These are phyloP conservation scores for Epichloe festucae DNA, from an alignment of 2,329 filamentous ascomycete genomes.

Conservation along the genomic window DNA sequence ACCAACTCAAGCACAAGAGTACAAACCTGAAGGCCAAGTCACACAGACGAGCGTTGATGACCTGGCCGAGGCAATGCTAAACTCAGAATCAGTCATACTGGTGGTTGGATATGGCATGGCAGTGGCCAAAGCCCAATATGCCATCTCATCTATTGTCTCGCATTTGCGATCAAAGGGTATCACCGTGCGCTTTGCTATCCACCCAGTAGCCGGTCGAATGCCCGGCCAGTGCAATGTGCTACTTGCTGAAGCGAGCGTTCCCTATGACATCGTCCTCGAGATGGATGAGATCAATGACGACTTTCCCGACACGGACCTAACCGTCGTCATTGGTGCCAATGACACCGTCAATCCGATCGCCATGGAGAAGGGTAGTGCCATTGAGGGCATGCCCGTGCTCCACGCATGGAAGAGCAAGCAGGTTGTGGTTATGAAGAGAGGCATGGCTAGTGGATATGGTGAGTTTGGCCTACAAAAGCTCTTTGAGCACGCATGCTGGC, in stretches of 20 bases:
- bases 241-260: slow-evolving; percentile 74
- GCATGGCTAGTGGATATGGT: slow-evolving; percentile 81
- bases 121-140: slow-evolving; percentile 85
- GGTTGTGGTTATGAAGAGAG: slow-evolving; percentile 85
- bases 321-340: slow-evolving; percentile 81
- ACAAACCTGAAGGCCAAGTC: slow-evolving; percentile 68
- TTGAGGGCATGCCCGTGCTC: slow-evolving; percentile 85
- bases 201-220: slow-evolving; percentile 84
- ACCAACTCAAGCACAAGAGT: slow-evolving; percentile 43
- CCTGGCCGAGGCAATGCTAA: slow-evolving; percentile 59
- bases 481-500: not conserved
- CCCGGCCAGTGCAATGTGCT: slow-evolving; percentile 88
- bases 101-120: slow-evolving; percentile 92
- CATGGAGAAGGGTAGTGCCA: slow-evolving; percentile 67
- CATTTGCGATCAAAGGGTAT: slow-evolving; percentile 63
- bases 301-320: slow-evolving; percentile 73
- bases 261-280: slow-evolving; percentile 84
- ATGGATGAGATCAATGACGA: slow-evolving; percentile 97
- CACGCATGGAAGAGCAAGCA: slow-evolving; percentile 93
- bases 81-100: slow-evolving; percentile 76
- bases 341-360: slow-evolving; percentile 89
- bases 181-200: slow-evolving; percentile 79
- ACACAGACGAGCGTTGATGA: slow-evolving; percentile 72
- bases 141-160: slow-evolving; percentile 68
- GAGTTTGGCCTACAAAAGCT: slow-evolving; percentile 17